Conservation (phyloP, 108 stramenopile genomes). For the Seminavis robusta region DNA sequence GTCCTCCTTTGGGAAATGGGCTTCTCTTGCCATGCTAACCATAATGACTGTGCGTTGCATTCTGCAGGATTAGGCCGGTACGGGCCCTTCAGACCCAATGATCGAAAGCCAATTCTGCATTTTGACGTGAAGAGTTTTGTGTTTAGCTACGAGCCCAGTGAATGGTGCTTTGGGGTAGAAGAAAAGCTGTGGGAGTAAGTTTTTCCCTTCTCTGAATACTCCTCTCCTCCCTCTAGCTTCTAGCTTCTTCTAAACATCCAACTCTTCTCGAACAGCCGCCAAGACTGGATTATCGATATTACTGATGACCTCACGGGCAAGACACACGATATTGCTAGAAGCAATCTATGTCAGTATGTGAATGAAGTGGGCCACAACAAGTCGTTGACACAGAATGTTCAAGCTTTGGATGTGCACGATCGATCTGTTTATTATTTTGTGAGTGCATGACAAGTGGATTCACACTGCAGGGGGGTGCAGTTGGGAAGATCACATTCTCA, state of each 20-base stretch:
- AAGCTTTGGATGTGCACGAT: constrained; percentile 24
- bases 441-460: too few species aligned
- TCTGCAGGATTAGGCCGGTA: background rate
- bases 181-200: constrained; percentile 27
- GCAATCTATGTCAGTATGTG: constrained; percentile 62
- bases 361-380: constrained; percentile 69
- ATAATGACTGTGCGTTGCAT: background rate
- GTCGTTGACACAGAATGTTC: constrained; percentile 47
- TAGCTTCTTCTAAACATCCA: too few species aligned
- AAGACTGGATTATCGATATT: constrained; percentile 56
- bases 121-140: constrained; percentile 58
- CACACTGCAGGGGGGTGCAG: too few species aligned
- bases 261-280: too few species aligned
- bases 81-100: constrained; percentile 10
- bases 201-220: too few species aligned
- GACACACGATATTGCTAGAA: constrained; percentile 45
- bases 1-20: too few species aligned
- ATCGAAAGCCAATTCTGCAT: constrained; percentile 47
- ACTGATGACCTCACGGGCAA: constrained; percentile 76
- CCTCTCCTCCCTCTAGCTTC: too few species aligned
- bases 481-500: too few species aligned
- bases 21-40: too few species aligned
- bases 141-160: constrained; percentile 28
- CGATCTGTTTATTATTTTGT: constrained; percentile 52
- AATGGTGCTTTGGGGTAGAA: constrained; percentile 31